A percentile compares a stretch with the other conserved stretches of the same genome.
Evolutionary conservation across 768 basidiomycete genomes (phyloP).

Genomic region (Hortiboletus campestris): DNA sequence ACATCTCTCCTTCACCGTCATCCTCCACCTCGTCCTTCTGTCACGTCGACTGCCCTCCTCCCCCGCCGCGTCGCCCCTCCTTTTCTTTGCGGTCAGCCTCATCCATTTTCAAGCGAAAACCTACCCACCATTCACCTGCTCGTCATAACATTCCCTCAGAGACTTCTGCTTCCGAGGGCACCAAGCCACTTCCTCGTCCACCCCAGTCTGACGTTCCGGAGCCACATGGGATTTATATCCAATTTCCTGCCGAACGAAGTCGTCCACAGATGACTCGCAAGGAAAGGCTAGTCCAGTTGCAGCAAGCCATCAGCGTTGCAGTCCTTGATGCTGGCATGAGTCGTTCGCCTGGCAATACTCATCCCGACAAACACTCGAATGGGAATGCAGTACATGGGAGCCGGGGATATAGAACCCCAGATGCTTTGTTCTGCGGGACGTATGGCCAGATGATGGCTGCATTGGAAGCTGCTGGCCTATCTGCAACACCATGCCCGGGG

Average conservation of each 20-base stretch:
- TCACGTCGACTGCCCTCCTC: constrained; percentile 23
- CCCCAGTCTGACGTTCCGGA: constrained; percentile 8
- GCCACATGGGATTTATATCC: constrained; percentile 26
- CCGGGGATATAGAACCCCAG: constrained; percentile 18
- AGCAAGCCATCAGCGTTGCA: constrained; percentile 37
- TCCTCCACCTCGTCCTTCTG: constrained; percentile 26
- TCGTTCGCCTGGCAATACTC: constrained; percentile 23
- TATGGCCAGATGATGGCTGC: constrained; percentile 43
- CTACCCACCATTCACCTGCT: background rate
- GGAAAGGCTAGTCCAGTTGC: constrained; percentile 28
- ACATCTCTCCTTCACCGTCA: constrained; percentile 8
- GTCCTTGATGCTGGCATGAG: constrained; percentile 42
- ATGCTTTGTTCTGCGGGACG: constrained; percentile 41
- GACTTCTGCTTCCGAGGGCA: background rate
- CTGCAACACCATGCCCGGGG: constrained; percentile 30
- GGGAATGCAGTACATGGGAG: background rate
- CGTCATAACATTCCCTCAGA: background rate
- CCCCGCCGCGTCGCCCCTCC: constrained; percentile 7
- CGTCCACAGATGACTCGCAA: constrained; percentile 15
- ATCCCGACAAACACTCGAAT: background rate
- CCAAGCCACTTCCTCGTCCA: constrained; percentile 21
- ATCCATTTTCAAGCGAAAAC: constrained; percentile 28
- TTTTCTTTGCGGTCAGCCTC: constrained; percentile 19
- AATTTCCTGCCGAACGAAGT: constrained; percentile 9
- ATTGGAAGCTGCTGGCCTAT: constrained; percentile 38